Conservation (phyloP, 176 grass and related monocot species). For the Microstegium vimineum region DNA sequence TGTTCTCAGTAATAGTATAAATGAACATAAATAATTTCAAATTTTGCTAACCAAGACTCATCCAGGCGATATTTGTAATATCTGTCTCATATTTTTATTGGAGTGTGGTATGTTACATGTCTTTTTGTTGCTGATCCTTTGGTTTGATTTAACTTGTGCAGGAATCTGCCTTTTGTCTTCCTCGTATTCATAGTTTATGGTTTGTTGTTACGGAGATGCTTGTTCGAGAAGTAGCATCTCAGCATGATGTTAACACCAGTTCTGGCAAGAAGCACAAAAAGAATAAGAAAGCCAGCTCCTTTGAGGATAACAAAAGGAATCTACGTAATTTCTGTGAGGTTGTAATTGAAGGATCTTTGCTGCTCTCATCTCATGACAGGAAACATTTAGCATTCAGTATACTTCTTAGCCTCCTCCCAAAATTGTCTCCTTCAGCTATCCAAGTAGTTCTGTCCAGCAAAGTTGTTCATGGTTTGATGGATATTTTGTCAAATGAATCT, state of each 20-base stretch:
- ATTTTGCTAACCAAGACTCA: background rate
- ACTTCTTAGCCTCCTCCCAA: conserved; percentile 69
- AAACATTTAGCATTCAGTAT: conserved; percentile 80
- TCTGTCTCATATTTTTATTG: background rate
- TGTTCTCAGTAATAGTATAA: conserved; percentile 15
- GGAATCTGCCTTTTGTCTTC: conserved; percentile 93
- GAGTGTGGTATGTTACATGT: background rate
- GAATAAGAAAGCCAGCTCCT: conserved; percentile 56
- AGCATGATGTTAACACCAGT: conserved; percentile 39
- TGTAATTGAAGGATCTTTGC: conserved; percentile 84
- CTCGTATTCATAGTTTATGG: conserved; percentile 92
- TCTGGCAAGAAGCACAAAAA: conserved; percentile 92
- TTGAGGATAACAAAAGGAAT: conserved; percentile 59
- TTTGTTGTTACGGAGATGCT: conserved; percentile 67
- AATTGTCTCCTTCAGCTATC: conserved; percentile 57
- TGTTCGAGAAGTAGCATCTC: conserved; percentile 33
- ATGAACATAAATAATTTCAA: background rate
- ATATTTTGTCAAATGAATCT: conserved; percentile 72
- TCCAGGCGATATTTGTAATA: background rate
- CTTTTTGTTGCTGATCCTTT: conserved; percentile 4
- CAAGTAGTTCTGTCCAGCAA: conserved; percentile 77
- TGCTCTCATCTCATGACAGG: conserved; percentile 92
- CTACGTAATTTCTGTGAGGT: conserved; percentile 79
- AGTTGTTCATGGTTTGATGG: conserved; percentile 83
- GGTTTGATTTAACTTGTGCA: conserved; percentile 37